These are phyloP conservation scores for Arabidopsis arenosa DNA, from an alignment of 345 rosid species.

Conservation along the genomic window DNA sequence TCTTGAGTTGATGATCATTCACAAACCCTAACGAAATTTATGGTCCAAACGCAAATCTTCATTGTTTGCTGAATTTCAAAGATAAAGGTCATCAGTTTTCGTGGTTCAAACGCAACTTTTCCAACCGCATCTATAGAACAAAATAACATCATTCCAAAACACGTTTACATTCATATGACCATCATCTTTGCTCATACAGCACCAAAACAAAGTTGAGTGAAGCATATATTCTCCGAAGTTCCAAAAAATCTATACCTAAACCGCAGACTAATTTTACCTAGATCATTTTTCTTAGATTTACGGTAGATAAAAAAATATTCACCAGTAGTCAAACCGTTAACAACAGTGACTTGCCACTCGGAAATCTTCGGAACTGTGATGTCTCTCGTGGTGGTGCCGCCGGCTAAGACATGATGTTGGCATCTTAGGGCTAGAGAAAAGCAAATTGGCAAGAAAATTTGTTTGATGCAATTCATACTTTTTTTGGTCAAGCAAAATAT, in stretches of 20 bases:
- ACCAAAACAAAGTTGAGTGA: conserved; percentile 47
- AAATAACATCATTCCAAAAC: conserved; percentile 42
- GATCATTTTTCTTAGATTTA: conserved; percentile 48
- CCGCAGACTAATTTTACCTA: conserved; percentile 36
- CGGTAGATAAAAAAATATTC: conserved; percentile 41
- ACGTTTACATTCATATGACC: conserved; percentile 37
- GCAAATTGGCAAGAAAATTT: neutral
- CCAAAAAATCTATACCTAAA: conserved; percentile 26
- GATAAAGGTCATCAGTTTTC: conserved; percentile 47
- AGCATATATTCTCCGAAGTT: conserved; percentile 38
- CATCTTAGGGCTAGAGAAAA: conserved; percentile 16
- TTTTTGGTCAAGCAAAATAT: neutral
- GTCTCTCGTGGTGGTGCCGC: neutral
- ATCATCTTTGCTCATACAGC: conserved; percentile 41
- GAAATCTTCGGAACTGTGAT: conserved; percentile 30
- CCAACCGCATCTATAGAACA: conserved; percentile 47
- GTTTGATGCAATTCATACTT: conserved; percentile 34
- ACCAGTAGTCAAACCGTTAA: conserved; percentile 27
- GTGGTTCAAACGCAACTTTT: conserved; percentile 49
- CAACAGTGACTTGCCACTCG: conserved; percentile 37
- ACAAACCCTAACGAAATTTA: too few species aligned
- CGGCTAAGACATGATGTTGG: conserved; percentile 10
- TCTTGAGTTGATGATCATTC: too few species aligned
- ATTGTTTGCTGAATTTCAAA: conserved; percentile 27
- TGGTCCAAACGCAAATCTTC: too few species aligned